Conservation (phyloP, 257 asterid genomes). For the Ajuga chamaepitys region DNA sequence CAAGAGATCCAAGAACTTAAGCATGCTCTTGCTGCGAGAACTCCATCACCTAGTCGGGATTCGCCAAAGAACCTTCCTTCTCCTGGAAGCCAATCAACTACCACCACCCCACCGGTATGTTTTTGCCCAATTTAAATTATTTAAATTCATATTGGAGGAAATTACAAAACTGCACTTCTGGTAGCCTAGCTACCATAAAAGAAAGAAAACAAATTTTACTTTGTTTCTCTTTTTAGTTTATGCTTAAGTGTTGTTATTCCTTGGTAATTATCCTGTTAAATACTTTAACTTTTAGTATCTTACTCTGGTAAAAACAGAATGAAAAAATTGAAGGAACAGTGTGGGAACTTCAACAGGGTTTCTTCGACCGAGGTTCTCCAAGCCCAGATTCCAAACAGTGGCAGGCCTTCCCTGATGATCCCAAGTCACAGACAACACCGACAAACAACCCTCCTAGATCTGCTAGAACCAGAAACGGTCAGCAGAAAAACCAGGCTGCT, state of each 20-base stretch:
- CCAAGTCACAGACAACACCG: constrained; percentile 33
- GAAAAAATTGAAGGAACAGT: constrained; percentile 73
- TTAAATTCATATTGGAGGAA: too few species aligned
- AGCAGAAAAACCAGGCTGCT: constrained; percentile 34
- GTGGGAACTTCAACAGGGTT: constrained; percentile 69
- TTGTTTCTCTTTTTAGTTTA: too few species aligned
- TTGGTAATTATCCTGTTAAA: too few species aligned
- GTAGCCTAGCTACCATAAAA: too few species aligned
- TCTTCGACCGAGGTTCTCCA: constrained; percentile 41
- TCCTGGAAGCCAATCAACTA: constrained; percentile 45
- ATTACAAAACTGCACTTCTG: too few species aligned
- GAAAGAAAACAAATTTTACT: too few species aligned
- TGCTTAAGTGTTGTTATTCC: too few species aligned
- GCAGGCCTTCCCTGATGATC: constrained; percentile 77
- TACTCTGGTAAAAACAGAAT: constrained; percentile 25
- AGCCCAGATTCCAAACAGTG: constrained; percentile 64
- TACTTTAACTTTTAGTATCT: not conserved
- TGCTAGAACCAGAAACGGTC: constrained; percentile 63
- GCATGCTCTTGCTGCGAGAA: constrained; percentile 58
- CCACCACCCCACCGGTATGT: constrained; percentile 34
- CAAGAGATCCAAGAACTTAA: constrained; percentile 93
- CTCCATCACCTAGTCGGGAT: constrained; percentile 59
- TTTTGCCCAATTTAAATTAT: not conserved
- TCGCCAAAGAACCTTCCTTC: constrained; percentile 34
- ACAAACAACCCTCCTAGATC: constrained; percentile 40